phyloP scores from a whole-genome alignment of 2,329 filamentous ascomycete species.

The Aspergillus pseudoviridinutans region DNA sequence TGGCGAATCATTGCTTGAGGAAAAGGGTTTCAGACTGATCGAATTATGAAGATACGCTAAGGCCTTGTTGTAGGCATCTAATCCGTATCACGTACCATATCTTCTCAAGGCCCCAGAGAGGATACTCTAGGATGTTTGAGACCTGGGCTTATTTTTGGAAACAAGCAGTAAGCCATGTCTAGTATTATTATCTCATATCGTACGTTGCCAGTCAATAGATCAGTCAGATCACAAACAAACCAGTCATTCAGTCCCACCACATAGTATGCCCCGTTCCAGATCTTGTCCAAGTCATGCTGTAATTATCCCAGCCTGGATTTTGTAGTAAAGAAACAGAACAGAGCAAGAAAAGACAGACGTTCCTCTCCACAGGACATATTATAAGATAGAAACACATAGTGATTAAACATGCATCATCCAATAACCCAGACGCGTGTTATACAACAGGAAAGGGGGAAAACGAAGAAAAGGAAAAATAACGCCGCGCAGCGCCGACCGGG shows the following conservation, averaged over 20 bases:
- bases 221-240: neutral
- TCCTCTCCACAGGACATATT: neutral
- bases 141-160: neutral
- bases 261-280: neutral
- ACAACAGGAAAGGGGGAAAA: neutral
- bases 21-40: neutral
- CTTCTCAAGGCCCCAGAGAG: neutral
- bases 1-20: no score
- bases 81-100: neutral
- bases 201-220: neutral
- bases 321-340: neutral
- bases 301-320: neutral
- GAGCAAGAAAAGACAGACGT: neutral
- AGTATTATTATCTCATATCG: neutral
- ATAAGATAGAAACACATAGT: neutral
- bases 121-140: neutral
- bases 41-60: neutral
- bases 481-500: constrained; percentile 21
- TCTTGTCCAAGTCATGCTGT: neutral
- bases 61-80: neutral
- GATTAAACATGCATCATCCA: neutral
- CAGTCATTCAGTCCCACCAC: neutral
- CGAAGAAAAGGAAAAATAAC: constrained; percentile 18
- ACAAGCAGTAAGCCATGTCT: neutral
- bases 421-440: neutral